Evolutionary conservation across 257 asterid genomes (phyloP).

Genomic region (Forsythia suspensa): DNA sequence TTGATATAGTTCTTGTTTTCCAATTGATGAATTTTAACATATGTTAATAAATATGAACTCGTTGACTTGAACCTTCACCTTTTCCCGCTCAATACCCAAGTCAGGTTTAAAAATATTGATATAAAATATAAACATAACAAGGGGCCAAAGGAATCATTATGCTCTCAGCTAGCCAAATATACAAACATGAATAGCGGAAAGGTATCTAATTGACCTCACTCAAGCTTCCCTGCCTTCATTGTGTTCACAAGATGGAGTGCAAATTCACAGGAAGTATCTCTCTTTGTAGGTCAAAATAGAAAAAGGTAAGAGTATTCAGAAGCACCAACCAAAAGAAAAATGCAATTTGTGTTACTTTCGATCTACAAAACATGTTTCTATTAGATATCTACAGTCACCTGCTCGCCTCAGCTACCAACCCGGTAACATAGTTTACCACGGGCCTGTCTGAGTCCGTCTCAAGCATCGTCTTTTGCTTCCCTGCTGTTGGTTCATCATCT

Average conservation of each 20-base stretch:
- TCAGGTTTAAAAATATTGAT: background rate
- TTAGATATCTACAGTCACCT: conserved; percentile 27
- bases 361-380: conserved; percentile 22
- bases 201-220: background rate
- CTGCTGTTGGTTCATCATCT: conserved; percentile 57
- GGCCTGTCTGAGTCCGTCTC: conserved; percentile 63
- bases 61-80: no score
- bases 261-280: background rate
- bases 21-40: no score
- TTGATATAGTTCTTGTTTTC: no score
- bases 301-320: background rate
- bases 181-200: background rate
- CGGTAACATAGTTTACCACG: background rate
- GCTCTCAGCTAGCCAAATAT: background rate
- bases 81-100: background rate
- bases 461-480: conserved; percentile 66
- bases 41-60: no score
- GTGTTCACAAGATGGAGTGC: background rate
- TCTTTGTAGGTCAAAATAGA: background rate
- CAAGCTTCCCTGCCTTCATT: background rate
- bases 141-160: background rate
- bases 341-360: background rate
- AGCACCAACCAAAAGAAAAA: background rate
- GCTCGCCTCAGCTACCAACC: background rate
- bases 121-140: background rate